These are phyloP conservation scores for Alternaria atra DNA, from an alignment of 2,329 filamentous ascomycete species.

Conservation along the genomic window DNA sequence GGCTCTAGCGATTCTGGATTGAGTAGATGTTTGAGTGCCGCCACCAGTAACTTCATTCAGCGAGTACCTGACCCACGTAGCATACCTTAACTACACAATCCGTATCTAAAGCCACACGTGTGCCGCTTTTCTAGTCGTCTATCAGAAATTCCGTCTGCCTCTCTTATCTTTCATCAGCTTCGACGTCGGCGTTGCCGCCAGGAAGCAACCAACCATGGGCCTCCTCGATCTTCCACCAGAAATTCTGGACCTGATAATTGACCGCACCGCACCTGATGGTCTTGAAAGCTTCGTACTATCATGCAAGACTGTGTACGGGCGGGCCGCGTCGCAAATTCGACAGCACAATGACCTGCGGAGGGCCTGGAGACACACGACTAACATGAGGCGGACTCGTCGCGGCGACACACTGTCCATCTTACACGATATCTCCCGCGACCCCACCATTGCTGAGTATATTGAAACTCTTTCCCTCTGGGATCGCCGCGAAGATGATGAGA, in stretches of 20 bases:
- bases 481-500: conserved; percentile 16
- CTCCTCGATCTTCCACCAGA: conserved; percentile 46
- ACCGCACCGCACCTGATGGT: conserved; percentile 35
- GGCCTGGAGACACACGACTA: conserved; percentile 35
- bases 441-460: conserved; percentile 43
- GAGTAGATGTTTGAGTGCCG: neutral
- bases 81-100: neutral
- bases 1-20: conserved; percentile 1
- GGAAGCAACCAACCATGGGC: conserved; percentile 28
- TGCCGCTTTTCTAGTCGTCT: neutral
- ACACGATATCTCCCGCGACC: conserved; percentile 37
- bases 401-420: conserved; percentile 36
- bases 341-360: conserved; percentile 40
- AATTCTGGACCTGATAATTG: conserved; percentile 44
- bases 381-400: conserved; percentile 20
- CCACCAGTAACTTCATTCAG: neutral
- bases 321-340: conserved; percentile 36
- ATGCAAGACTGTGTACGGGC: conserved; percentile 40
- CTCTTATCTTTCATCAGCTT: neutral
- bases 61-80: neutral
- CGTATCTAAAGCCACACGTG: neutral
- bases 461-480: conserved; percentile 40
- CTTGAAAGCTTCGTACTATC: conserved; percentile 43
- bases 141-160: neutral
- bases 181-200: neutral